These are phyloP conservation scores for Exophiala oligosperma DNA, from an alignment of 2,329 filamentous ascomycete species.

Conservation along the genomic window DNA sequence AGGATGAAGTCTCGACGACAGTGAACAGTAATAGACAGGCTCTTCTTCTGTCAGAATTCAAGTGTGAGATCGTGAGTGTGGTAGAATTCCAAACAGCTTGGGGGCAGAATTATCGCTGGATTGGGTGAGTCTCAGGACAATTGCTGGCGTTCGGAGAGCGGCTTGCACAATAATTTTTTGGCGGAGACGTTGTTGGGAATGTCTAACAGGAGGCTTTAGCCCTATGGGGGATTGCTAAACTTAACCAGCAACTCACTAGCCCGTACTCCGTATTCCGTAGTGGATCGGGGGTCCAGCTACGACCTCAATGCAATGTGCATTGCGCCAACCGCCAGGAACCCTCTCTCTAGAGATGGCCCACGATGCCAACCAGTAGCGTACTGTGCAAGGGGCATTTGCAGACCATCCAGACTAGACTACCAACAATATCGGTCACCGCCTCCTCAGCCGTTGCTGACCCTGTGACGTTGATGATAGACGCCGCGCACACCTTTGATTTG, in stretches of 20 bases:
- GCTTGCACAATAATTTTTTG: constrained; percentile 15
- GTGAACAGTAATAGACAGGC: not conserved
- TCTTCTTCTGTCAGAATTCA: not conserved
- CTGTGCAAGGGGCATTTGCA: no score
- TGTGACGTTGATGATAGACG: constrained; percentile 6
- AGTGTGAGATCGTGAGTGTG: constrained; percentile 3
- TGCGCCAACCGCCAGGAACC: no score
- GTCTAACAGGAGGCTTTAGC: not conserved
- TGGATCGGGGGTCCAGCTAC: no score
- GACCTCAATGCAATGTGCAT: no score
- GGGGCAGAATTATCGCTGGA: constrained; percentile 18
- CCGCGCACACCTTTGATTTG: not conserved
- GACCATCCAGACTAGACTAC: not conserved
- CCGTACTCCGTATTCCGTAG: no score
- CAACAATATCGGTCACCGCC: not conserved
- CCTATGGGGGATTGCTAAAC: constrained; percentile 25
- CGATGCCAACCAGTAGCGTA: no score
- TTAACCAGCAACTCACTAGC: constrained; percentile 8
- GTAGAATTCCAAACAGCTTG: constrained; percentile 4
- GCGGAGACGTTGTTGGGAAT: constrained; percentile 15
- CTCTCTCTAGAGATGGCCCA: no score
- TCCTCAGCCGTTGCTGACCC: not conserved
- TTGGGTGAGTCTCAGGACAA: constrained; percentile 1
- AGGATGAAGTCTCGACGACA: not conserved
- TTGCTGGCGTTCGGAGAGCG: constrained; percentile 24